phyloP scores from a whole-genome alignment of 2,329 filamentous ascomycete genomes.

The Orbilia oligospora region DNA sequence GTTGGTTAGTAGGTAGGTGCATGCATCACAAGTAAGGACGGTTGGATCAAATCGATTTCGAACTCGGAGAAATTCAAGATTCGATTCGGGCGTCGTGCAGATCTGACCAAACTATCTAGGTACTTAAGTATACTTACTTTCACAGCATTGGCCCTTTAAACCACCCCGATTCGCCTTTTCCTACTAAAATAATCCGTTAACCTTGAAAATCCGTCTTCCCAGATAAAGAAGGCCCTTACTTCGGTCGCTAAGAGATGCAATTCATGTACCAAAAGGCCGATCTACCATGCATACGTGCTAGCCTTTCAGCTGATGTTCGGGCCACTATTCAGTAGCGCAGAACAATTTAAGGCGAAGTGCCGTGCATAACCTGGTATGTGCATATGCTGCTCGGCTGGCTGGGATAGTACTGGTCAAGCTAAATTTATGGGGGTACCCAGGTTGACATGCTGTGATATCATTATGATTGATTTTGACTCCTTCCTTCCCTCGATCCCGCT shows the following conservation, averaged over 20 bases:
- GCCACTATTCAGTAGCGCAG: not conserved
- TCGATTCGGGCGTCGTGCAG: not conserved
- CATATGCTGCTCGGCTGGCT: not conserved
- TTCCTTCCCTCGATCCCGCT: too few relatives aligned
- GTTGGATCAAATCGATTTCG: not conserved
- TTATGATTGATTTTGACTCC: not conserved
- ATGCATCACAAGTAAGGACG: too few relatives aligned
- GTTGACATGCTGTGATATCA: conserved; percentile 3
- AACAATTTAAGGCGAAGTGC: not conserved
- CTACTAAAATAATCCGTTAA: not conserved
- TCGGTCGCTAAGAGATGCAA: not conserved
- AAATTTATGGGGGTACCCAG: not conserved
- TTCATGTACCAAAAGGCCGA: not conserved
- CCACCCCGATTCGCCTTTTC: not conserved
- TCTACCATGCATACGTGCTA: not conserved
- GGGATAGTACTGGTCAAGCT: not conserved
- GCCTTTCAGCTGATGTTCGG: not conserved
- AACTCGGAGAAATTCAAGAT: conserved; percentile 17
- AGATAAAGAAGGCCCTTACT: too few relatives aligned
- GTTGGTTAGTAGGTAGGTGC: too few relatives aligned
- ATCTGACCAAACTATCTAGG: not conserved
- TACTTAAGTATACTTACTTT: too few relatives aligned
- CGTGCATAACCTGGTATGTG: conserved; percentile 4
- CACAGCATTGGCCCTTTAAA: too few relatives aligned
- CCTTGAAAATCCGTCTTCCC: not conserved